Conservation (phyloP, 2,329 filamentous ascomycete genomes). For the Alternaria sp. region DNA sequence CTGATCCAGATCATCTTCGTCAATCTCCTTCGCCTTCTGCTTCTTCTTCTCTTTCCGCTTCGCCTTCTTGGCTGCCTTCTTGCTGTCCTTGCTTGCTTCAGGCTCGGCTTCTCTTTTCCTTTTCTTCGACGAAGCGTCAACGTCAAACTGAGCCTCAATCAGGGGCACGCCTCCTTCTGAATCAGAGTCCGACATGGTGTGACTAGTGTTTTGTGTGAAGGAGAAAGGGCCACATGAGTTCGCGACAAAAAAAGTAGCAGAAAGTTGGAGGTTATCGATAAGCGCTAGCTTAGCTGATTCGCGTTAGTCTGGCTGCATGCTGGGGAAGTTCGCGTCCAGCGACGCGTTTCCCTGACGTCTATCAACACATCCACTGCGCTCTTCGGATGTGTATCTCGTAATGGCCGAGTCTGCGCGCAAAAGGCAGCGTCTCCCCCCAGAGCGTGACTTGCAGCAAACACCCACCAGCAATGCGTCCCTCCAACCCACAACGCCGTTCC, state of each 20-base stretch:
- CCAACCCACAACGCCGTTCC: constrained; percentile 45
- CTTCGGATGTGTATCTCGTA: constrained; percentile 12
- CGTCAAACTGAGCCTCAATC: constrained; percentile 53
- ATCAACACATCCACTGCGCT: constrained; percentile 30
- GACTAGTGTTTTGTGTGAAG: constrained; percentile 30
- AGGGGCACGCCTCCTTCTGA: constrained; percentile 55
- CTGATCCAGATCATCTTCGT: constrained; percentile 64
- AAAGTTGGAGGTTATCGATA: constrained; percentile 42
- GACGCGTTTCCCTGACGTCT: constrained; percentile 32
- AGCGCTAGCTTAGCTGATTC: constrained; percentile 10
- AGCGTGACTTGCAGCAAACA: constrained; percentile 37
- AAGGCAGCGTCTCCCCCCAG: constrained; percentile 45
- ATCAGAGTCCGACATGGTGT: constrained; percentile 57
- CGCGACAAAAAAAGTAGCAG: constrained; percentile 35
- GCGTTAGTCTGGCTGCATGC: constrained; percentile 9
- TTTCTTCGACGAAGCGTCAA: constrained; percentile 47
- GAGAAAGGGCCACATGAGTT: constrained; percentile 22
- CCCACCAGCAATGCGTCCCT: constrained; percentile 27
- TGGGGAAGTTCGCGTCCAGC: constrained; percentile 26
- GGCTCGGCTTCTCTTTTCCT: constrained; percentile 51
- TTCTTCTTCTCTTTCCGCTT: constrained; percentile 65
- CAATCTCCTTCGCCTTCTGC: constrained; percentile 66
- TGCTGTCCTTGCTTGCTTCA: constrained; percentile 43
- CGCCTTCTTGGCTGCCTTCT: constrained; percentile 47
- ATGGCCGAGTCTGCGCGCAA: constrained; percentile 51